phyloP scores from a whole-genome alignment of 352 stramenopile genomes.

The Aphanomyces cochlioides region DNA sequence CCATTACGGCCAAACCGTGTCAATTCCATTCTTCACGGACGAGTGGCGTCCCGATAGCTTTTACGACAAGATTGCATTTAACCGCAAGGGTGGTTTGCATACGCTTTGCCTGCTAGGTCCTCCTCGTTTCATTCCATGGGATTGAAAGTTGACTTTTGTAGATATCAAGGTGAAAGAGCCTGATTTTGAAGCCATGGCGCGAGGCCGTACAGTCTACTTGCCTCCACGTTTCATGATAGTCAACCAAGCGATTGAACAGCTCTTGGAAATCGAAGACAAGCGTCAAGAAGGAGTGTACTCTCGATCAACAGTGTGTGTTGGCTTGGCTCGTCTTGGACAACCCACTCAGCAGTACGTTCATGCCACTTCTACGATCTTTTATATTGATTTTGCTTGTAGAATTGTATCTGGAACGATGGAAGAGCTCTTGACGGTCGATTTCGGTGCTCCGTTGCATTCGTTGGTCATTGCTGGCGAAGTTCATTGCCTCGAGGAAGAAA shows the following conservation, averaged over 20 bases:
- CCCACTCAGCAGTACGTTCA: constrained; percentile 51
- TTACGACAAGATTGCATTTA: constrained; percentile 98
- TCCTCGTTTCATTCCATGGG: not conserved
- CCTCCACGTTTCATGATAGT: constrained; percentile 98
- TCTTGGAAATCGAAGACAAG: constrained; percentile 92
- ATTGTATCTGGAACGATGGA: constrained; percentile 96
- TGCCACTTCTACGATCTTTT: not conserved
- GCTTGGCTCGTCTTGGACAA: constrained; percentile 94
- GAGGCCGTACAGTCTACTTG: constrained; percentile 89
- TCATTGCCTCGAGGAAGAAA: constrained; percentile 95
- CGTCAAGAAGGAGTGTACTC: constrained; percentile 84
- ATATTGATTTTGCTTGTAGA: not conserved
- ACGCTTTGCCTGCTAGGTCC: constrained; percentile 92
- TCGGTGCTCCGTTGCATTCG: constrained; percentile 95
- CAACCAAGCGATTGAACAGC: constrained; percentile 92
- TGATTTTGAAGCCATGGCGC: constrained; percentile 96
- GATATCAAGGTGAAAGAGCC: constrained; percentile 99
- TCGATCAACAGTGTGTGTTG: constrained; percentile 82
- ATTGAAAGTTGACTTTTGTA: not conserved
- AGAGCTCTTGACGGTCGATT: constrained; percentile 91
- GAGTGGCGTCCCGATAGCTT: constrained; percentile 96
- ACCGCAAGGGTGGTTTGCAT: constrained; percentile 94
- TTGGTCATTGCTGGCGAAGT: constrained; percentile 95
- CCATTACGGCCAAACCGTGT: constrained; percentile 98
- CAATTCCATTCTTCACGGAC: constrained; percentile 96